phyloP scores from a whole-genome alignment of 1,284 basidiomycete genomes.

The Cryptococcus maquisensis region DNA sequence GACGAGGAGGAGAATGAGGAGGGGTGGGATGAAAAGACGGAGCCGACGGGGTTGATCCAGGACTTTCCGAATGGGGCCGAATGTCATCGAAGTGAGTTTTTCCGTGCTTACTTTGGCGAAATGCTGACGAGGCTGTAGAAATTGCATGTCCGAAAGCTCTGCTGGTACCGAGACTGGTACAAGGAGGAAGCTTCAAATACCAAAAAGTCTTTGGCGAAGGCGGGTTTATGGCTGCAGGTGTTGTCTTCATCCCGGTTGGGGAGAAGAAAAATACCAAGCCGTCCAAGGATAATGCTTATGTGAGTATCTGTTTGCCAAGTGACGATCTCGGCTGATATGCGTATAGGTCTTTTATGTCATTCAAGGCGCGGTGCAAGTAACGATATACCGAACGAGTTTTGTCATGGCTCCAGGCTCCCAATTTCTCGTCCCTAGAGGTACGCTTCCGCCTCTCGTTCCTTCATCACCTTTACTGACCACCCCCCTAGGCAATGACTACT shows the following conservation, averaged over 20 bases:
- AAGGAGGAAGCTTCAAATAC: constrained; percentile 67
- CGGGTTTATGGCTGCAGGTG: constrained; percentile 84
- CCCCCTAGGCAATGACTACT: constrained; percentile 75
- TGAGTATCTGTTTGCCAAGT: constrained; percentile 49
- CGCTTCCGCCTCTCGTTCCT: constrained; percentile 23
- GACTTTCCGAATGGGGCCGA: constrained; percentile 64
- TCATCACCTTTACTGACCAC: neutral
- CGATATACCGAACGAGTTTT: constrained; percentile 72
- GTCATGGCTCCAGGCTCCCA: constrained; percentile 75
- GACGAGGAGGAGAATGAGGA: constrained; percentile 49
- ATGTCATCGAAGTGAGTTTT: constrained; percentile 62
- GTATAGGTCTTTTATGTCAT: constrained; percentile 79
- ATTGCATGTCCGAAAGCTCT: constrained; percentile 69
- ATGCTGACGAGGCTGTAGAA: constrained; percentile 50
- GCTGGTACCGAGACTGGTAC: constrained; percentile 57
- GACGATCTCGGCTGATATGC: neutral
- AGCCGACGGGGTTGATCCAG: constrained; percentile 62
- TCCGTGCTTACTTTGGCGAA: neutral
- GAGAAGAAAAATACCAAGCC: constrained; percentile 80
- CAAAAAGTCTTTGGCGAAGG: constrained; percentile 94
- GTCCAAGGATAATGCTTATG: constrained; percentile 92
- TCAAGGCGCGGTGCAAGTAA: constrained; percentile 80
- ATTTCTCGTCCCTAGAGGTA: constrained; percentile 87
- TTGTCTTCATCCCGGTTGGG: constrained; percentile 72
- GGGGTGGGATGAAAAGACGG: constrained; percentile 81